These are phyloP conservation scores for Striga hermonthica DNA, from an alignment of 305 asterid genomes.

Conservation along the genomic window DNA sequence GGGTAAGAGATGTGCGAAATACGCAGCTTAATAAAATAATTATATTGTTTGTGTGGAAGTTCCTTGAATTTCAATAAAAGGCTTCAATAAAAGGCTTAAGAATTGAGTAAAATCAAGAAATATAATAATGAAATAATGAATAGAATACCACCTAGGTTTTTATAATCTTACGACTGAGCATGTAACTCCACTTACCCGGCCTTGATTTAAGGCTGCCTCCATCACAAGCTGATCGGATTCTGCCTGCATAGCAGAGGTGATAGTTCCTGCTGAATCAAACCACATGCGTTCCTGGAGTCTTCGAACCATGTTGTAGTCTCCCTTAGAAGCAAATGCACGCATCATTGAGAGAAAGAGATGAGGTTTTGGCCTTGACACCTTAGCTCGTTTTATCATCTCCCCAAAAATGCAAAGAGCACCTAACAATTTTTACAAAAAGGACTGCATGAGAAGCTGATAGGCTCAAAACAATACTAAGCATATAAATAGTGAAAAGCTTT, in stretches of 20 bases:
- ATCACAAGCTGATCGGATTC: constrained; percentile 68
- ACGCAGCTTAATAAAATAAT: neutral
- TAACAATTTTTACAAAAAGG: constrained; percentile 31
- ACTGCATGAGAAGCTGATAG: constrained; percentile 29
- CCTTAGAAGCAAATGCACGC: constrained; percentile 69
- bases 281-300: constrained; percentile 56
- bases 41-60: neutral
- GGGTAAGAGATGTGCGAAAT: neutral
- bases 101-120: neutral
- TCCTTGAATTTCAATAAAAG: neutral
- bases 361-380: constrained; percentile 57
- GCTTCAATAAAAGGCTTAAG: neutral
- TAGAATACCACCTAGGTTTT: constrained; percentile 11
- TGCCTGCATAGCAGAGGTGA: constrained; percentile 45
- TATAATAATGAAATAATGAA: neutral
- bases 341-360: constrained; percentile 67
- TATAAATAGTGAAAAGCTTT: neutral
- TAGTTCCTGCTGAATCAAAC: constrained; percentile 63
- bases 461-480: constrained; percentile 13
- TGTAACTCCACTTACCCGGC: constrained; percentile 45
- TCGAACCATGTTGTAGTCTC: constrained; percentile 53
- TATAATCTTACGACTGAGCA: constrained; percentile 1
- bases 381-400: constrained; percentile 55
- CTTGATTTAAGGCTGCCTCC: constrained; percentile 75
- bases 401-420: constrained; percentile 72